Percentiles rank a stretch among this genome's conserved stretches.
Conservation (phyloP, 2,329 filamentous ascomycete genomes). For the Curvularia sp. region DNA sequence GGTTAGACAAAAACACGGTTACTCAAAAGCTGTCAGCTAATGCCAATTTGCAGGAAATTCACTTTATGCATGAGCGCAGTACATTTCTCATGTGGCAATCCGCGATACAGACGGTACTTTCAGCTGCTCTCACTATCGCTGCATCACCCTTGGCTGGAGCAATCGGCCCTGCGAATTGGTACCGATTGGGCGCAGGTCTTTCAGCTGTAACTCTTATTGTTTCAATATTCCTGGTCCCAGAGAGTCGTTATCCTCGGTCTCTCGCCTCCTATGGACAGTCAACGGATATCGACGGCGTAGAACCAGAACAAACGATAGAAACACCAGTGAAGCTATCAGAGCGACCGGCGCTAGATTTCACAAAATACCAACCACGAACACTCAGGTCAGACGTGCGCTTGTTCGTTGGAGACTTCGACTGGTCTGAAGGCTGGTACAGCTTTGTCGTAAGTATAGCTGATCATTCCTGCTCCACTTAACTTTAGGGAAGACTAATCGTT, state of each 20-base stretch:
- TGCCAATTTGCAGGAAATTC: conserved; percentile 32
- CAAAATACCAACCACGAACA: conserved; percentile 49
- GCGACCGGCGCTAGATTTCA: conserved; percentile 45
- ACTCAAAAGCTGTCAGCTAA: neutral
- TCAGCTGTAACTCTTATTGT: conserved; percentile 45
- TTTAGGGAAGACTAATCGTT: neutral
- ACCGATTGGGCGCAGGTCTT: conserved; percentile 51
- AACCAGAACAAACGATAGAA: neutral
- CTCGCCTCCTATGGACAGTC: conserved; percentile 45
- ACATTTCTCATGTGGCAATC: conserved; percentile 53
- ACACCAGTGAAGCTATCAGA: conserved; percentile 7
- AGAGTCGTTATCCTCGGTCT: conserved; percentile 53
- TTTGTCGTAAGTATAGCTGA: conserved; percentile 23
- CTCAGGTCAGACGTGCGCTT: conserved; percentile 50
- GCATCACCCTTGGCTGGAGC: conserved; percentile 54
- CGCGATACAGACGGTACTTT: conserved; percentile 51
- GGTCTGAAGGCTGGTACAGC: conserved; percentile 42
- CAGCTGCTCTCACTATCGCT: conserved; percentile 50
- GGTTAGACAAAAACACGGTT: conserved; percentile 9
- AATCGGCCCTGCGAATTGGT: conserved; percentile 55
- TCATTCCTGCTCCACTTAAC: no score
- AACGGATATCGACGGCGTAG: conserved; percentile 3
- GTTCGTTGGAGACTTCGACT: conserved; percentile 51
- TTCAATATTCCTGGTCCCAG: conserved; percentile 52
- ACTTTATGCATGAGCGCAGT: conserved; percentile 56